Conservation (phyloP, 139 green algal species). For the Closterium sp. region DNA sequence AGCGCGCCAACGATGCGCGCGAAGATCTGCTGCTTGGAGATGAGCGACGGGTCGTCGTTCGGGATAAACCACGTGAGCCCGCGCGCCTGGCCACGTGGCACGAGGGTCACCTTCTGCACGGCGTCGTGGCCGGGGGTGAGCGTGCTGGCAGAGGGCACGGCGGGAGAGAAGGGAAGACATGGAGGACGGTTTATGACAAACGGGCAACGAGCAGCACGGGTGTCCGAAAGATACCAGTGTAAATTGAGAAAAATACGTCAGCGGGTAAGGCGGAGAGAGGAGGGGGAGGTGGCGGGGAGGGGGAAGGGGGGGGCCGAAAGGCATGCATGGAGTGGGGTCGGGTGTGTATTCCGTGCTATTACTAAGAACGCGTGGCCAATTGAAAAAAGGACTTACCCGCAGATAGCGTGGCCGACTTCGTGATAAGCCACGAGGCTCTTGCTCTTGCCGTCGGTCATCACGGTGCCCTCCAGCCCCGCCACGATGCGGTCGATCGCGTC, state of each 20-base stretch:
- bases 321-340: too few species aligned
- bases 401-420: constrained; percentile 97
- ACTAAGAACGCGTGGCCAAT: background rate
- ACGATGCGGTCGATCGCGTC: constrained; percentile 94
- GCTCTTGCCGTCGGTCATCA: constrained; percentile 94
- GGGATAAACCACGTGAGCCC: constrained; percentile 98
- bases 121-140: constrained; percentile 92
- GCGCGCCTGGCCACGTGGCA: constrained; percentile 92
- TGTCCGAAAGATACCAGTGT: too few species aligned
- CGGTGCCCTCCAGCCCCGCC: constrained; percentile 96
- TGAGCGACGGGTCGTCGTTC: constrained; percentile 92
- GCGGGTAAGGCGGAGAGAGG: background rate
- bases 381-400: constrained; percentile 60
- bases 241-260: too few species aligned
- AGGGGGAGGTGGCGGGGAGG: too few species aligned
- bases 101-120: constrained; percentile 99
- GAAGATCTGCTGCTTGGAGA: constrained; percentile 96
- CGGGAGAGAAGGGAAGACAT: background rate
- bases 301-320: background rate
- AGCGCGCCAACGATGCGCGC: constrained; percentile 93
- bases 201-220: too few species aligned
- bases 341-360: too few species aligned
- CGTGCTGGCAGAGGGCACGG: constrained; percentile 56
- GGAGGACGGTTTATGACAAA: too few species aligned
- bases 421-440: constrained; percentile 97